These are phyloP conservation scores for Cyclanthera cordifolia DNA, from an alignment of 306 rosid species.

Conservation along the genomic window DNA sequence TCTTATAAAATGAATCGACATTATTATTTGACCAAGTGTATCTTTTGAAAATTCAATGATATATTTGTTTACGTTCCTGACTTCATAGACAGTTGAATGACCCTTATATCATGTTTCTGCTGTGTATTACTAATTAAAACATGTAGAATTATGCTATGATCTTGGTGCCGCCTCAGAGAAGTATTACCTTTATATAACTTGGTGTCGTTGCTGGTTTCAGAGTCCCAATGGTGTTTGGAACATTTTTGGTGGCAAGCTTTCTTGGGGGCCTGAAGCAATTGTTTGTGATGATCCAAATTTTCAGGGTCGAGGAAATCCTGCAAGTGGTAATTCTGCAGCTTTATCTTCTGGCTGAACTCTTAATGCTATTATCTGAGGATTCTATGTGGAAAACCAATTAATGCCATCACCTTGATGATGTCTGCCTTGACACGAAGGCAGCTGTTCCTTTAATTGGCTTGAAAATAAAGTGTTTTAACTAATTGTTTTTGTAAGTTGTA, in stretches of 20 bases:
- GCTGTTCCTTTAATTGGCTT: neutral
- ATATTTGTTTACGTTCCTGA: neutral
- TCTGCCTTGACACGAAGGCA: neutral
- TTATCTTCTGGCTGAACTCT: neutral
- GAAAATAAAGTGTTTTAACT: neutral
- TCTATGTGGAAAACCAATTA: neutral
- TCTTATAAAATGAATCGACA: neutral
- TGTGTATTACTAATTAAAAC: neutral
- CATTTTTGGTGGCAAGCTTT: slow-evolving; percentile 66
- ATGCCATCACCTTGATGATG: neutral
- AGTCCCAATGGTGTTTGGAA: slow-evolving; percentile 76
- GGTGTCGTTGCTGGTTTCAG: slow-evolving; percentile 30
- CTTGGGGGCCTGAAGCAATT: slow-evolving; percentile 79
- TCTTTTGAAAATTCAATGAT: neutral
- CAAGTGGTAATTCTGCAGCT: slow-evolving; percentile 38
- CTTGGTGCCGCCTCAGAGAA: neutral
- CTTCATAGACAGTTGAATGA: neutral
- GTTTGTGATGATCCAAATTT: slow-evolving; percentile 74
- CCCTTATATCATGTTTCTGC: neutral
- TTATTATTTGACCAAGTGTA: neutral
- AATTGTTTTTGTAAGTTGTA: neutral
- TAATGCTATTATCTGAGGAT: neutral
- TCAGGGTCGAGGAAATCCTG: slow-evolving; percentile 62
- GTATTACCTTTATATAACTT: slow-evolving; percentile 3
- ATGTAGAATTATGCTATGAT: neutral